Conservation (phyloP, 148 eudicot species). For the Fagopyrum tataricum region DNA sequence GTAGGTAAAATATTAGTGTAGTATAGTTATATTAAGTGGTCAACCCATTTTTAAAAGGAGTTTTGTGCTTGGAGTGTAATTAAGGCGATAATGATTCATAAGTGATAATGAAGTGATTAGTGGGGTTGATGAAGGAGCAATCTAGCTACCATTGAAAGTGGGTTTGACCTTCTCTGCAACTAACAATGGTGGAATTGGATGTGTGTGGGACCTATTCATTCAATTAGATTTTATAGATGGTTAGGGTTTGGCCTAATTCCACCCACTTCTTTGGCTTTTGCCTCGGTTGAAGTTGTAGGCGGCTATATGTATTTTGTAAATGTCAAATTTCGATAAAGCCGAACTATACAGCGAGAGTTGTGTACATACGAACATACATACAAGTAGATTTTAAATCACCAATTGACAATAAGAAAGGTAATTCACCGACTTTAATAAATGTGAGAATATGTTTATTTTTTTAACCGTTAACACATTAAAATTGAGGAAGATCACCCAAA, state of each 20-base stretch:
- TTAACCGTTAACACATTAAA: no score
- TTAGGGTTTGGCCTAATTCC: neutral
- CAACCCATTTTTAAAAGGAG: neutral
- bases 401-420: no score
- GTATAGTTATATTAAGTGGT: neutral
- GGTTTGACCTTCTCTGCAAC: neutral
- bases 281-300: no score
- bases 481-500: no score
- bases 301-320: no score
- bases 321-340: no score
- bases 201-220: neutral
- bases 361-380: no score
- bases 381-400: no score
- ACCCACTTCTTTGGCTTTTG: neutral
- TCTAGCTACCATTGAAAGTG: neutral
- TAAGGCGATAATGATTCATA: neutral
- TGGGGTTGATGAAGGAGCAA: neutral
- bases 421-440: no score
- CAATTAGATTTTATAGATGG: neutral
- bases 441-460: no score
- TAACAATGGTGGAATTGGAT: neutral
- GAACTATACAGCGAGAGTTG: no score
- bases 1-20: no score
- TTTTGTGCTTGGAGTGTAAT: neutral
- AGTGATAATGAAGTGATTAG: neutral